Evolutionary conservation across 2,329 filamentous ascomycete genomes (phyloP), one percentile per base, ranked within the genome.

Genomic region (Claviceps maximensis): DNA sequence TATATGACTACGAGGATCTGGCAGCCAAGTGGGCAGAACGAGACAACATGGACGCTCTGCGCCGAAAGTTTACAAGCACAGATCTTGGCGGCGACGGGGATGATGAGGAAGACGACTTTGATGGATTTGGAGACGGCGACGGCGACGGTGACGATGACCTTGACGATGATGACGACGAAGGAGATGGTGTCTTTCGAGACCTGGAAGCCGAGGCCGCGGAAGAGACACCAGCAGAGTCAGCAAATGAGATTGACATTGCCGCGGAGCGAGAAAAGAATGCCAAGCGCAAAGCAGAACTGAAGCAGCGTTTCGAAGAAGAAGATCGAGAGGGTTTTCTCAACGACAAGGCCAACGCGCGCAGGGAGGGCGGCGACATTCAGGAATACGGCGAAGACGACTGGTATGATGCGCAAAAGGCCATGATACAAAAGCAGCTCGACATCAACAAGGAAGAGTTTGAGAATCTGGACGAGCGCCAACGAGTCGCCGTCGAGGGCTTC

Each of bases 331-430:
- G 93, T 0, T 90, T 96, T 65, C 82, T 87, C 62, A 94, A 94
- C 63, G 89, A 93, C 69, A 94, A 94, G 64, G 83, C 87, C 29
- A 81, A 84, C 50, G 86, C 86, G 12, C 79, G 85, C 38, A 76
- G 80, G 57, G 86, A 89, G 58, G 82, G 79, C 31, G 84, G 78
- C 36, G 77, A 77, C 3, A 74, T 82, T 6, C 82, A 91, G 51
- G 86, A 94, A 63, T 97, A 95, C 62, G 93, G 90, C 51, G 93
- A 98, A 69, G 93, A 98, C 65, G 88, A 98, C 53, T 98, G 94
- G 94, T 98, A 98, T 66, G 93, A 97, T 64, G 82, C 87, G 29
- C 93, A 98, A 66, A 98, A 98, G 72, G 88, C 93, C 33, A 79
- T 86, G 66, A 83, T 98, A 55, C 87, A 96, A 70, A 96, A 95